Evolutionary conservation across 192 early-diverging fungal species (phyloP).

Genomic region (Gorgonomyces haynaldii): DNA sequence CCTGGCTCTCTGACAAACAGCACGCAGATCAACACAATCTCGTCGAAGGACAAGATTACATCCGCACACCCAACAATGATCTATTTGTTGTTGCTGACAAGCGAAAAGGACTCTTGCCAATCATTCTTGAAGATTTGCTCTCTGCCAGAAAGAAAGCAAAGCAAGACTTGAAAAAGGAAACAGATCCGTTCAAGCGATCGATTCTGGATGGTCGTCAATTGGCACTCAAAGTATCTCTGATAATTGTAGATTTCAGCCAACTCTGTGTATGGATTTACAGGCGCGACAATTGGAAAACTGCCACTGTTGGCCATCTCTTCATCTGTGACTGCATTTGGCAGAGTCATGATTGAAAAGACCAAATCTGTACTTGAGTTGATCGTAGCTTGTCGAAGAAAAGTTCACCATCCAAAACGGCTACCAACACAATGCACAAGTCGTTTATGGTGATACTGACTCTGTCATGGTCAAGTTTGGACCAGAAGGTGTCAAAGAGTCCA

Average conservation of each 20-base stretch:
- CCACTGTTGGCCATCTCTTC: slow-evolving; percentile 90
- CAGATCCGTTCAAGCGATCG: slow-evolving; percentile 85
- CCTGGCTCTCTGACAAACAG: slow-evolving; percentile 56
- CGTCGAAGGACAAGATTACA: slow-evolving; percentile 71
- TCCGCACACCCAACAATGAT: slow-evolving; percentile 79
- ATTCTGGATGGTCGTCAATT: slow-evolving; percentile 94
- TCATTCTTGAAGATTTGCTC: slow-evolving; percentile 78
- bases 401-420: slow-evolving; percentile 83
- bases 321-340: slow-evolving; percentile 86
- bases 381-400: slow-evolving; percentile 61
- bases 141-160: slow-evolving; percentile 88
- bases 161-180: slow-evolving; percentile 88
- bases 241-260: slow-evolving; percentile 71
- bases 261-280: slow-evolving; percentile 96
- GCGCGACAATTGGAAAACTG: slow-evolving; percentile 81
- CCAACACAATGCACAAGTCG: slow-evolving; percentile 74
- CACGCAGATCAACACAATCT: slow-evolving; percentile 26
- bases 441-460: slow-evolving; percentile 98
- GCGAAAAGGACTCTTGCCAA: slow-evolving; percentile 76
- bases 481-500: slow-evolving; percentile 62
- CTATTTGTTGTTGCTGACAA: slow-evolving; percentile 68
- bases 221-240: slow-evolving; percentile 67
- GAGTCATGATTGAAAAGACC: slow-evolving; percentile 90
- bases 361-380: slow-evolving; percentile 34
- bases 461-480: slow-evolving; percentile 98